Evolutionary conservation across 306 rosid genomes (phyloP), one percentile per base, ranked within the genome.

Genomic region (Sindora glabra): DNA sequence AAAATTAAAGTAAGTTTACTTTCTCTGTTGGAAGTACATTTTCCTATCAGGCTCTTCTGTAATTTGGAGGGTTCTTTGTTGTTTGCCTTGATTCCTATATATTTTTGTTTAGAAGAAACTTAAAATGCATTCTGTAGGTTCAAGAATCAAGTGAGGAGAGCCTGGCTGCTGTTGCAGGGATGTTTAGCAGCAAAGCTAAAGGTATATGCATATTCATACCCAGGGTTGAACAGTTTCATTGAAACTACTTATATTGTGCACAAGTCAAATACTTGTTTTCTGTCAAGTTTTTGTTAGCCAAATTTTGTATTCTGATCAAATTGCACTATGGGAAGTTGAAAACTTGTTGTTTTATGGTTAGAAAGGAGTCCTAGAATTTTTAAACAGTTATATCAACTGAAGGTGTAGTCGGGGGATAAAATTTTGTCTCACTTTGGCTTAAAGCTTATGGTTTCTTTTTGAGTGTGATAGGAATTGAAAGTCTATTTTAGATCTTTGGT

Each of bases 161-260:
- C 80, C 68, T 91, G 79, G 87, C 95, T 50, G 98, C 98, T 65
- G 98, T 91, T 49, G 98, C 98, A 67, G 98, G 98, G 69, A 91
- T 91, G 96, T 91, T 91, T 77, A 88, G 94, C 79, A 91, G 96
- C 88, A 91, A 91, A 81, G 98, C 98, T 62, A 91, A 88, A 83
- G 98, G 98, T 91, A 79, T 72, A 62, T n/a, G n/a, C n/a, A 33
- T 58, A 51, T 74, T 57, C 14, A 19, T 63, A 23, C 56, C 56
- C 65, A 33, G n/a, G 45, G 25, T 48, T 59, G 48, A 38, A 53
- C 36, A 59, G 9, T 34, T 40, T 40, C 45, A 41, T 47, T 53
- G 25, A 34, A 44, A 60, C n/a, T 41, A 19, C 38, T 5, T 39
- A 33, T 59, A 37, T 52, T 44, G 49, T 57, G 16, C 11, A 34